Conservation (phyloP, 2,329 filamentous ascomycete species). For the Phialocephala subalpina region DNA sequence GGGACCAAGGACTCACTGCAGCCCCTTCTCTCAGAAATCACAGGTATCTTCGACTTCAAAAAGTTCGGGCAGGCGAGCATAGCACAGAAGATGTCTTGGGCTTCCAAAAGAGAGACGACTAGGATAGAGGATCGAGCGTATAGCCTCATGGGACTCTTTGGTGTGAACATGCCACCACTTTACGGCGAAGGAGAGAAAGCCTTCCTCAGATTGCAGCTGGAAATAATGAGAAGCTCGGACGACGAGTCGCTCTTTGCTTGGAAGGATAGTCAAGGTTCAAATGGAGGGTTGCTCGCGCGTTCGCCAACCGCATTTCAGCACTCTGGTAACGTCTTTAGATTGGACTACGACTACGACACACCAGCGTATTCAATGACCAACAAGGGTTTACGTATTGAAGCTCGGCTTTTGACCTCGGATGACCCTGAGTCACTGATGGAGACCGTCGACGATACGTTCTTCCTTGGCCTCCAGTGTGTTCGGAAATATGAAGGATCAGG, state of each 20-base stretch:
- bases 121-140: conserved; percentile 43
- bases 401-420: too few species aligned
- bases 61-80: conserved; percentile 33
- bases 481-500: too few species aligned
- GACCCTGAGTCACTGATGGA: too few species aligned
- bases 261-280: conserved; percentile 4
- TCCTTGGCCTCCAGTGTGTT: too few species aligned
- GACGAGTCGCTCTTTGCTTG: conserved; percentile 47
- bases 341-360: too few species aligned
- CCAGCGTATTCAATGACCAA: too few species aligned
- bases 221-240: conserved; percentile 44
- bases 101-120: conserved; percentile 42
- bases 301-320: neutral
- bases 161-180: conserved; percentile 46
- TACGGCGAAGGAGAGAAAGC: conserved; percentile 46
- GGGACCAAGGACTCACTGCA: neutral
- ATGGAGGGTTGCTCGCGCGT: neutral
- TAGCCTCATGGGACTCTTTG: conserved; percentile 46
- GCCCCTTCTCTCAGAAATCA: conserved; percentile 9
- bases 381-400: too few species aligned
- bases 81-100: conserved; percentile 48
- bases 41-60: conserved; percentile 37
- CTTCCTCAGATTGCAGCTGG: conserved; percentile 46
- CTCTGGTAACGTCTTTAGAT: too few species aligned
- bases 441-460: too few species aligned